A percentile compares a stretch with the other conserved stretches of the same genome.
Conservation (phyloP, 345 rosid genomes). For the Syzygium jambos region DNA sequence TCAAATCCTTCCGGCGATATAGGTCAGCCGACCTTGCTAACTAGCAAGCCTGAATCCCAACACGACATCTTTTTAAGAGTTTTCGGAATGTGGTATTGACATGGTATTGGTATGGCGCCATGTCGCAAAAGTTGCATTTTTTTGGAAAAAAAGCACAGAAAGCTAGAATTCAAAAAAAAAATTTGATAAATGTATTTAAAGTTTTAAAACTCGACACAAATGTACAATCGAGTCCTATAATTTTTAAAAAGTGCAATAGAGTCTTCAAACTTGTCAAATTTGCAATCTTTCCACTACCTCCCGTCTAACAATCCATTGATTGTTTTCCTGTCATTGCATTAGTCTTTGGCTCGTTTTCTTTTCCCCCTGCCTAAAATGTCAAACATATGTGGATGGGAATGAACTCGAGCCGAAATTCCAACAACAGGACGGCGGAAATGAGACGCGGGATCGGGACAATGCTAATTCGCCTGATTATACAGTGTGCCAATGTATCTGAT, state of each 20-base stretch:
- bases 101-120: background rate
- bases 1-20: too few relatives aligned
- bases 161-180: background rate
- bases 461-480: background rate
- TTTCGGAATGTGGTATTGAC: too few relatives aligned
- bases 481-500: background rate
- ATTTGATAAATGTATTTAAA: rapidly evolving
- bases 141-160: background rate
- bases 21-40: too few relatives aligned
- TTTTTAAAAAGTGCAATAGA: rapidly evolving
- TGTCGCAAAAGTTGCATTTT: background rate
- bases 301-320: background rate
- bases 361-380: background rate
- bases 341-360: background rate
- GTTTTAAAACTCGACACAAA: too few relatives aligned
- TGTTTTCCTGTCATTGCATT: background rate
- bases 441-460: background rate
- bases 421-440: background rate
- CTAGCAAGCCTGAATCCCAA: too few relatives aligned
- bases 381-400: background rate
- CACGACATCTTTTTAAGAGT: too few relatives aligned
- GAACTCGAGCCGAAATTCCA: background rate
- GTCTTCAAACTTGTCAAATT: too few relatives aligned
- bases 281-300: background rate
- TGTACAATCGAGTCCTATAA: too few relatives aligned